A percentile compares a stretch with the other conserved stretches of the same genome.
Conservation (phyloP, 768 basidiomycete genomes). For the Xerocomellus amylosporus region DNA sequence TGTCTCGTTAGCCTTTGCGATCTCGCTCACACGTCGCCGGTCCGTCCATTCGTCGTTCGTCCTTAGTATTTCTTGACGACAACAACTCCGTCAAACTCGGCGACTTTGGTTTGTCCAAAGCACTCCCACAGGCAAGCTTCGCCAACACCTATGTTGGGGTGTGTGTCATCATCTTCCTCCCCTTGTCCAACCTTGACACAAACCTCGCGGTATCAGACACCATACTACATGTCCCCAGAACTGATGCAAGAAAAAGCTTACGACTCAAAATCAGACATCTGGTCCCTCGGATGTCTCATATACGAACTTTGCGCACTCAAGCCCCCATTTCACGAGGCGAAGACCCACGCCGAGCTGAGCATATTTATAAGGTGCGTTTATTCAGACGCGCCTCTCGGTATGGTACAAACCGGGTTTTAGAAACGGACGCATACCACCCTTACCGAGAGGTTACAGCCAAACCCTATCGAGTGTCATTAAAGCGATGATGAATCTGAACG, state of each 20-base stretch:
- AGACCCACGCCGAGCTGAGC: slow-evolving; percentile 83
- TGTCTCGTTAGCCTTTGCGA: not conserved
- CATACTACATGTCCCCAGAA: slow-evolving; percentile 99
- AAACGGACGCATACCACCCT: slow-evolving; percentile 86
- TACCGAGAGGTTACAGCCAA: slow-evolving; percentile 81
- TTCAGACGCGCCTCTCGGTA: not conserved
- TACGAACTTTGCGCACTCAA: slow-evolving; percentile 94
- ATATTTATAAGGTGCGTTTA: slow-evolving; percentile 71
- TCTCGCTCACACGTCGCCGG: not conserved
- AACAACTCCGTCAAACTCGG: slow-evolving; percentile 89
- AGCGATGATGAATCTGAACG: slow-evolving; percentile 84
- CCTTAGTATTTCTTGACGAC: slow-evolving; percentile 83
- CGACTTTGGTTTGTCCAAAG: slow-evolving; percentile 95
- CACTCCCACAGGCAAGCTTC: slow-evolving; percentile 82
- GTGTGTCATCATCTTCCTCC: slow-evolving; percentile 28
- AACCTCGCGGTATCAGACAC: slow-evolving; percentile 72
- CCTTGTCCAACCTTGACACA: not conserved
- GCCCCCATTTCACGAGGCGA: slow-evolving; percentile 91
- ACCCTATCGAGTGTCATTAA: slow-evolving; percentile 72
- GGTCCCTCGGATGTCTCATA: slow-evolving; percentile 96
- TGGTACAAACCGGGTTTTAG: slow-evolving; percentile 32
- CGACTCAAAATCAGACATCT: slow-evolving; percentile 97
- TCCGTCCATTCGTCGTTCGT: not conserved
- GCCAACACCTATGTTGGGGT: slow-evolving; percentile 98
- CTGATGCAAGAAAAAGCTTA: slow-evolving; percentile 97